Evolutionary conservation across 257 asterid species (phyloP).

Genomic region (Gentiana dahurica): DNA sequence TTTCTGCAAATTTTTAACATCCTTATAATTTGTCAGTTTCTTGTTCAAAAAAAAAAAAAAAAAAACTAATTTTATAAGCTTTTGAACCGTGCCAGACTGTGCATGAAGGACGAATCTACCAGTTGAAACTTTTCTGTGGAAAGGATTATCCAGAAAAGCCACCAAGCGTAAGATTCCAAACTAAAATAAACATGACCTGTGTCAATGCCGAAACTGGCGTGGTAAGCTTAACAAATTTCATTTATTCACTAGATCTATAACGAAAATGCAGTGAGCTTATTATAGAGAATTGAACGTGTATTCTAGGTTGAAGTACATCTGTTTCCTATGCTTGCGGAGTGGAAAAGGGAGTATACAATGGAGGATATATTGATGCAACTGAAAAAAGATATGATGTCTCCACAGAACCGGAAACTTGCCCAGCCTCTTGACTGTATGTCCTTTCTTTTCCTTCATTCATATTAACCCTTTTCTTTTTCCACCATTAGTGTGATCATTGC

Average conservation of each 20-base stretch:
- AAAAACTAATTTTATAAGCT: too few relatives aligned
- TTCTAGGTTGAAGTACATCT: slow-evolving; percentile 57
- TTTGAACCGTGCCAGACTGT: slow-evolving; percentile 37
- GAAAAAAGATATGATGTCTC: slow-evolving; percentile 76
- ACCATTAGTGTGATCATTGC: too few relatives aligned
- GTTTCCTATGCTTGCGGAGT: slow-evolving; percentile 69
- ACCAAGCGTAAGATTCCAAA: slow-evolving; percentile 67
- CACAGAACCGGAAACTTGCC: slow-evolving; percentile 69
- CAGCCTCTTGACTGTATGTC: slow-evolving; percentile 65
- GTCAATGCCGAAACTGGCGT: slow-evolving; percentile 58
- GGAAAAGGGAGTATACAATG: slow-evolving; percentile 83
- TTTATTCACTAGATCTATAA: not conserved
- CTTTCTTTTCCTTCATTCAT: not conserved
- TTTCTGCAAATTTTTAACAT: too few relatives aligned
- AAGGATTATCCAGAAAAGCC: slow-evolving; percentile 70
- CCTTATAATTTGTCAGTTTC: too few relatives aligned
- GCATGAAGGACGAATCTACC: slow-evolving; percentile 80
- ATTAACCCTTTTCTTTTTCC: too few relatives aligned
- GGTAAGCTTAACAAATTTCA: slow-evolving; percentile 30
- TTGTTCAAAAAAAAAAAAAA: too few relatives aligned
- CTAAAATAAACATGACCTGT: slow-evolving; percentile 70
- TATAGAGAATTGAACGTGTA: not conserved
- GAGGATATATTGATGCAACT: slow-evolving; percentile 65
- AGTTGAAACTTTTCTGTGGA: slow-evolving; percentile 67
- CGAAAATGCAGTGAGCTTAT: slow-evolving; percentile 5